Conservation (phyloP, 176 grass and related monocot genomes). For the Paspalum vaginatum region DNA sequence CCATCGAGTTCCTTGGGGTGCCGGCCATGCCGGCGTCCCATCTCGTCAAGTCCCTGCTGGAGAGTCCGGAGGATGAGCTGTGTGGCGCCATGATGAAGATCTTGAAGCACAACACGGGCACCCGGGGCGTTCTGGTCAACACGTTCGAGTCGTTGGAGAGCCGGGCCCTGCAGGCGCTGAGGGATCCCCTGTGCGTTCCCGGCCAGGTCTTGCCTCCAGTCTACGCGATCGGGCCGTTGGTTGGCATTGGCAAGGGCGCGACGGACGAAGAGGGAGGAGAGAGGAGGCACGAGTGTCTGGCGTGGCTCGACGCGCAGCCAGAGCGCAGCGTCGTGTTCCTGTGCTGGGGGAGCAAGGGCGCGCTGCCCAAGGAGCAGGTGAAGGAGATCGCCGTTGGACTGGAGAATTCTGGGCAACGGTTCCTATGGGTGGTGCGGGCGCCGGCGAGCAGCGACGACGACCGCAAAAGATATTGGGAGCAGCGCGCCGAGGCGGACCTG, state of each 20-base stretch:
- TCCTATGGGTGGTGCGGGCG: neutral
- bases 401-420: neutral
- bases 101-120: neutral
- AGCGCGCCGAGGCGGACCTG: neutral
- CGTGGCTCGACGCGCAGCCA: conserved; percentile 35
- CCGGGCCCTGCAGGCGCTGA: neutral
- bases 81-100: neutral
- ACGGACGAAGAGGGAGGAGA: neutral
- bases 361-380: conserved; percentile 1
- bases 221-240: conserved; percentile 11
- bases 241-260: neutral
- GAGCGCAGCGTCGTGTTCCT: conserved; percentile 43
- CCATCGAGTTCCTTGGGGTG: neutral
- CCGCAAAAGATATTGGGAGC: neutral
- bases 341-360: conserved; percentile 42
- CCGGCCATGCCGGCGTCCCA: conserved; percentile 13
- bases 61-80: conserved; percentile 19
- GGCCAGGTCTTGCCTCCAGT: neutral
- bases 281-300: conserved; percentile 2
- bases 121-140: conserved; percentile 1
- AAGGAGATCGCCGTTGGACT: neutral
- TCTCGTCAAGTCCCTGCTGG: neutral
- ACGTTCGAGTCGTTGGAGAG: conserved; percentile 24
- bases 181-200: neutral
- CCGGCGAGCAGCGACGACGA: neutral